Percentiles rank a stretch among this genome's conserved stretches.
phyloP scores from a whole-genome alignment of 2,329 filamentous ascomycete species.

The Pseudopyricularia javanii region DNA sequence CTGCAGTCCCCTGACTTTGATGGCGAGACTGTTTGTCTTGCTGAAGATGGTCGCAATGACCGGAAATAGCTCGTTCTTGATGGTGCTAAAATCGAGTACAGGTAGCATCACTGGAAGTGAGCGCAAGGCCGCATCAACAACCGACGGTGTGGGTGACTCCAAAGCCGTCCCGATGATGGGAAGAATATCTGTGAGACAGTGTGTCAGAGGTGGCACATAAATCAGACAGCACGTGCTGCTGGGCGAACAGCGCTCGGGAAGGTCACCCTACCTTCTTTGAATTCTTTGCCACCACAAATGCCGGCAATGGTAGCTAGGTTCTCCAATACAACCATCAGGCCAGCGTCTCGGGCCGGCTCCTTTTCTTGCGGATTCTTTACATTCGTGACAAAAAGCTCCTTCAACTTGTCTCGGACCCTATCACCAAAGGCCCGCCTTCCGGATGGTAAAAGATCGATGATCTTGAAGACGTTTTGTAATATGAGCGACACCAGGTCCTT shows the following conservation, averaged over 20 bases:
- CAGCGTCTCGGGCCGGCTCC: conserved; percentile 75
- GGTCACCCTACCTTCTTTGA: conserved; percentile 84
- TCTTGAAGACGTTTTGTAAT: conserved; percentile 84
- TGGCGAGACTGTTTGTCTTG: conserved; percentile 83
- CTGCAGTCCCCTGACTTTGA: conserved; percentile 86
- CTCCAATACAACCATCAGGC: conserved; percentile 82
- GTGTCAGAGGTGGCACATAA: too few species aligned
- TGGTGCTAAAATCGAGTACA: conserved; percentile 86
- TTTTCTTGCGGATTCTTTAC: conserved; percentile 54
- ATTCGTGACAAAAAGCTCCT: conserved; percentile 65
- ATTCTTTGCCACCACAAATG: conserved; percentile 82
- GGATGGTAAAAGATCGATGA: conserved; percentile 65
- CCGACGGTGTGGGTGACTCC: conserved; percentile 76
- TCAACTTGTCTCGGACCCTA: conserved; percentile 71
- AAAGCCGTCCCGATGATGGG: conserved; percentile 76
- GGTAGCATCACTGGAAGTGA: conserved; percentile 72
- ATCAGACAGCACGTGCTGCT: too few species aligned
- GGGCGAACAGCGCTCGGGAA: too few species aligned
- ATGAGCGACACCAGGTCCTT: conserved; percentile 75
- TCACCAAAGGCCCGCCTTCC: conserved; percentile 72
- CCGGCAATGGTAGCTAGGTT: conserved; percentile 64
- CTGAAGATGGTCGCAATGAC: conserved; percentile 83
- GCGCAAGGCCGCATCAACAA: conserved; percentile 76
- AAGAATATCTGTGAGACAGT: conserved; percentile 58
- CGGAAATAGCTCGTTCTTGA: conserved; percentile 94